Evolutionary conservation across 768 basidiomycete genomes (phyloP), one percentile per base, ranked within the genome.

Genomic region (Amanita phalloides): DNA sequence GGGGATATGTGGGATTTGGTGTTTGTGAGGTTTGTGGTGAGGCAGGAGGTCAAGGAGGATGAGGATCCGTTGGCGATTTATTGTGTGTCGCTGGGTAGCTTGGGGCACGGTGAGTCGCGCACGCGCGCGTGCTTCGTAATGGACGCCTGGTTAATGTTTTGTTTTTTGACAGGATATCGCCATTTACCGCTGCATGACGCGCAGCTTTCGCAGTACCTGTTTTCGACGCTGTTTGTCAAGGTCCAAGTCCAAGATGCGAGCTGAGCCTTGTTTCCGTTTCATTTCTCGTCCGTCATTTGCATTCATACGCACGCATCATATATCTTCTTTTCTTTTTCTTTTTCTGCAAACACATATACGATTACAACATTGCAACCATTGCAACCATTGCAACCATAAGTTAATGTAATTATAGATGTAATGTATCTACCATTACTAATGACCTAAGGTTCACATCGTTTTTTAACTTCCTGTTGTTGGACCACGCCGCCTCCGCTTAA

Each of bases 151-250:
- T 23, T 20, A 38, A 46, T 33, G 5, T 6, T 7, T 7, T 6
- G 2, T 4, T 25, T 43, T 14, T 4, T 7, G 8, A 38, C 32
- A 86, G 94, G 95, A 3, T 98, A 85, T 64, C 83, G 92, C 17
- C 90, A 99, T 68, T 68, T 99, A n/a, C 91, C 95, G 0, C 69
- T 99, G 43, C 90, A 93, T 59, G 95, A 99, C 63, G 69, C 77
- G 1, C 85, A 95, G 64, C 79, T 92, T 44, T 88, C 85, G 36
- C 90, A 93, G 59, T 90, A 86, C 60, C 71, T 98, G 38, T 97
- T 95, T 67, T 91, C 94, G 41, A 95, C 93, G 30, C 72, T 99
- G 21, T 97, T 97, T 58, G 86, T 97, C 17, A 52, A 35, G 43
- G 44, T 45, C 0, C 32, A 30, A 2, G 36, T 52, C 9, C 32